Evolutionary conservation across 1,284 basidiomycete species (phyloP).

Genomic region (Ganoderma meredithae): DNA sequence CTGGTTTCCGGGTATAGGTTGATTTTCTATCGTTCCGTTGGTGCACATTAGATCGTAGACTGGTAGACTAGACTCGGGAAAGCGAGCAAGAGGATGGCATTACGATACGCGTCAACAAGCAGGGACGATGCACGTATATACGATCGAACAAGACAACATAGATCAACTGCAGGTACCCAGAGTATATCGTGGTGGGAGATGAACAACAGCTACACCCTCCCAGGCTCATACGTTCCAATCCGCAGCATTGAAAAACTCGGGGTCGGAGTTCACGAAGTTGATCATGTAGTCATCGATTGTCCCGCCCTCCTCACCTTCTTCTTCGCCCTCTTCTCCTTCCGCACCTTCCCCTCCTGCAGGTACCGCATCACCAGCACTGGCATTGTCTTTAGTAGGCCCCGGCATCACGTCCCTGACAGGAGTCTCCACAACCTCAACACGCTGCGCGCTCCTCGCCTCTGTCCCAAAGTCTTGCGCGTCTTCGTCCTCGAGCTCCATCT

Average conservation of each 20-base stretch:
- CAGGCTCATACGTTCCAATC: constrained; percentile 64
- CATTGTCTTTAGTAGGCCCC: constrained; percentile 14
- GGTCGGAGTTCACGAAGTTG: constrained; percentile 74
- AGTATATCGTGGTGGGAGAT: not conserved
- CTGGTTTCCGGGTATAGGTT: not conserved
- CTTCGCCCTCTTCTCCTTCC: constrained; percentile 37
- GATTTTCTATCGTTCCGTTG: not conserved
- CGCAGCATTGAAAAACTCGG: constrained; percentile 69
- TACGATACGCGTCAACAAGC: not conserved
- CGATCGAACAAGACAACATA: not conserved
- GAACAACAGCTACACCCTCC: not conserved
- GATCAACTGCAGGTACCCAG: not conserved
- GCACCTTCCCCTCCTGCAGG: constrained; percentile 33
- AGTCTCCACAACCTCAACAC: constrained; percentile 33
- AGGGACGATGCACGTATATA: not conserved
- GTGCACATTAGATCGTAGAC: not conserved
- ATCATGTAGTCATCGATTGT: constrained; percentile 92
- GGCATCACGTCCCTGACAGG: constrained; percentile 32
- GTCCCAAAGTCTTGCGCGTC: constrained; percentile 79
- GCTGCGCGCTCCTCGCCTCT: constrained; percentile 43
- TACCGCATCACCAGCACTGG: constrained; percentile 33
- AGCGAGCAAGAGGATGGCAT: not conserved
- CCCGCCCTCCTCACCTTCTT: constrained; percentile 64
- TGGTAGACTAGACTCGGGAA: not conserved
- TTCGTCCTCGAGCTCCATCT: constrained; percentile 70